Evolutionary conservation across 2,329 filamentous ascomycete species (phyloP).

Genomic region (Rachicladosporium sp.): DNA sequence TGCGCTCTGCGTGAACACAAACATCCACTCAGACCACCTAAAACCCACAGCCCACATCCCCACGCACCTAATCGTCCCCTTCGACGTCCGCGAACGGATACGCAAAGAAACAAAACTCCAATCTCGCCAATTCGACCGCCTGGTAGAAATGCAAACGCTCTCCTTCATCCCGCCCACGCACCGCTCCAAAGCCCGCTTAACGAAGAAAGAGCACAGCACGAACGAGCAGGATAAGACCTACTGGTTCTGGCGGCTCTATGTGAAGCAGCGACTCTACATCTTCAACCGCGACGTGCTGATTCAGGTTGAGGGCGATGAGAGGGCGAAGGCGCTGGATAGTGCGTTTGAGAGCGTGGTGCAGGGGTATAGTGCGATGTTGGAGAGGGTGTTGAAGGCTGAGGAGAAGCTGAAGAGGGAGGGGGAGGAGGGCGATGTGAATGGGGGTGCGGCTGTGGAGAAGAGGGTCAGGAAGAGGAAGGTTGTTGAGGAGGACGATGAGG

Average conservation of each 20-base stretch:
- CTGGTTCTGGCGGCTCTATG: conserved; percentile 58
- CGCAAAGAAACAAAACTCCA: conserved; percentile 57
- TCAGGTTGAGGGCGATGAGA: conserved; percentile 55
- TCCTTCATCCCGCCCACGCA: conserved; percentile 39
- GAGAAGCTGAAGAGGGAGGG: conserved; percentile 9
- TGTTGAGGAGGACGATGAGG: conserved; percentile 7
- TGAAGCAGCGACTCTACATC: conserved; percentile 65
- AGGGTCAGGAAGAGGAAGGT: conserved; percentile 7
- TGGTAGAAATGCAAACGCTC: conserved; percentile 64
- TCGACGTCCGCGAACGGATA: conserved; percentile 42
- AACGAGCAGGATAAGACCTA: conserved; percentile 50
- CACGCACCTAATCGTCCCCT: conserved; percentile 45
- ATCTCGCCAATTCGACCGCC: conserved; percentile 60
- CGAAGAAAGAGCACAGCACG: conserved; percentile 33
- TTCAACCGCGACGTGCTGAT: conserved; percentile 61
- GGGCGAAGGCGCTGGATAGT: conserved; percentile 59
- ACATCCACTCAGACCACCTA: conserved; percentile 36
- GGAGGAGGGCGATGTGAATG: conserved; percentile 1
- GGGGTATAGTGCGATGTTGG: conserved; percentile 59
- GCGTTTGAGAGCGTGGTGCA: conserved; percentile 56
- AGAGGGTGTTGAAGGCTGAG: conserved; percentile 29
- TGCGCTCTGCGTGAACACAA: conserved; percentile 37
- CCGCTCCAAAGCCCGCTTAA: conserved; percentile 36
- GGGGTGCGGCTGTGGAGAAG: background rate
- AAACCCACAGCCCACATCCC: conserved; percentile 40